A percentile compares a stretch with the other conserved stretches of the same genome.
Conservation (phyloP, 176 grass and related monocot genomes). For the Luzula sylvatica region DNA sequence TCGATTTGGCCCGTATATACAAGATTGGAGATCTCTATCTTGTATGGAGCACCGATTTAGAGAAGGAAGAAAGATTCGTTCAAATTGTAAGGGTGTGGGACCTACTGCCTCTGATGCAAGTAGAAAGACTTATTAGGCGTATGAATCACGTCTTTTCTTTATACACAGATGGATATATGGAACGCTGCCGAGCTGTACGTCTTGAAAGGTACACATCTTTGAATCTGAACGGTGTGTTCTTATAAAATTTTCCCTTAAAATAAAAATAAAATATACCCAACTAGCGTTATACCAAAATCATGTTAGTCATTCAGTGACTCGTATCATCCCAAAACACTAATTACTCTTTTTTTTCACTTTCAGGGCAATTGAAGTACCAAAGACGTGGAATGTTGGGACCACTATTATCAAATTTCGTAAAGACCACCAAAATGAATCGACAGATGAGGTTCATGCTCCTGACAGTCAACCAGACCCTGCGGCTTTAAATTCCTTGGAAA, state of each 20-base stretch:
- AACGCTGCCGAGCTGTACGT: conserved; percentile 30
- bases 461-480: conserved; percentile 6
- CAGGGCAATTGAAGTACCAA: conserved; percentile 59
- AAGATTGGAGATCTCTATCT: conserved; percentile 37
- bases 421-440: conserved; percentile 7
- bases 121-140: conserved; percentile 36
- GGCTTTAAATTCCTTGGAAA: conserved; percentile 23
- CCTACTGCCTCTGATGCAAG: conserved; percentile 29
- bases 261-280: not conserved
- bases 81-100: conserved; percentile 77
- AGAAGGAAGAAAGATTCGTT: conserved; percentile 37
- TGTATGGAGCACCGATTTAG: conserved; percentile 64
- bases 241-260: not conserved
- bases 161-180: conserved; percentile 53
- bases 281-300: not conserved
- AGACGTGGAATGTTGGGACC: conserved; percentile 31
- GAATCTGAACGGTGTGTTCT: not conserved
- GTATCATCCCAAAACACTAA: not conserved
- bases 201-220: conserved; percentile 35
- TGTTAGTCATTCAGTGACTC: not conserved
- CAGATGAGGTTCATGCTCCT: conserved; percentile 13
- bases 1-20: conserved; percentile 33
- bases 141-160: conserved; percentile 54
- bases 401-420: conserved; percentile 43
- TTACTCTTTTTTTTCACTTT: not conserved